Conservation (phyloP, 2,329 filamentous ascomycete species). For the Calonectria hongkongensis region DNA sequence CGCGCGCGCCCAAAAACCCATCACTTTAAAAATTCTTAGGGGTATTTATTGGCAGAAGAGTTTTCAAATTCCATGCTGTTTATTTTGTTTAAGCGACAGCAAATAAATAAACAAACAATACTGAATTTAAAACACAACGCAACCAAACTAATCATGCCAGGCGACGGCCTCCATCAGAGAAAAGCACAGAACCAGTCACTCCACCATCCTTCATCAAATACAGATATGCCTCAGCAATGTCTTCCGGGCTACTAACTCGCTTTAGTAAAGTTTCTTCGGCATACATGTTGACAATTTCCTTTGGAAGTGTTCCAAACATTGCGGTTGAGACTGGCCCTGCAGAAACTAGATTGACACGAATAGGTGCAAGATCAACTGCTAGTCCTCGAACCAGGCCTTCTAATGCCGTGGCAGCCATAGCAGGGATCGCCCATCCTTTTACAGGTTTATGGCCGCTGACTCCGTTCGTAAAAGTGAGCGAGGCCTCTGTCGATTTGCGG, state of each 20-base stretch:
- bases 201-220: constrained; percentile 19
- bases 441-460: constrained; percentile 17
- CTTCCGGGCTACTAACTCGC: neutral
- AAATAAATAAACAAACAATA: too few species aligned
- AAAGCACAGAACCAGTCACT: constrained; percentile 6
- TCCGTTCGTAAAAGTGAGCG: constrained; percentile 26
- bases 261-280: constrained; percentile 9
- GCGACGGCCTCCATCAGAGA: constrained; percentile 1
- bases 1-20: too few species aligned
- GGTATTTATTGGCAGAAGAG: too few species aligned
- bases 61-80: too few species aligned
- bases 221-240: constrained; percentile 26
- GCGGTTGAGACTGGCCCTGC: neutral
- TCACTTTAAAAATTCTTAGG: too few species aligned
- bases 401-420: neutral
- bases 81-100: too few species aligned
- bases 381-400: constrained; percentile 2
- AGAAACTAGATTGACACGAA: constrained; percentile 3
- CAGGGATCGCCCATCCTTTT: constrained; percentile 6
- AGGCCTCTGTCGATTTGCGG: neutral
- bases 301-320: neutral
- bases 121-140: too few species aligned
- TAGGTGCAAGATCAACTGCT: neutral
- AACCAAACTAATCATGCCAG: neutral
- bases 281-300: neutral